Evolutionary conservation across 345 rosid species (phyloP), one percentile per base, ranked within the genome.

Genomic region (Punica granatum): DNA sequence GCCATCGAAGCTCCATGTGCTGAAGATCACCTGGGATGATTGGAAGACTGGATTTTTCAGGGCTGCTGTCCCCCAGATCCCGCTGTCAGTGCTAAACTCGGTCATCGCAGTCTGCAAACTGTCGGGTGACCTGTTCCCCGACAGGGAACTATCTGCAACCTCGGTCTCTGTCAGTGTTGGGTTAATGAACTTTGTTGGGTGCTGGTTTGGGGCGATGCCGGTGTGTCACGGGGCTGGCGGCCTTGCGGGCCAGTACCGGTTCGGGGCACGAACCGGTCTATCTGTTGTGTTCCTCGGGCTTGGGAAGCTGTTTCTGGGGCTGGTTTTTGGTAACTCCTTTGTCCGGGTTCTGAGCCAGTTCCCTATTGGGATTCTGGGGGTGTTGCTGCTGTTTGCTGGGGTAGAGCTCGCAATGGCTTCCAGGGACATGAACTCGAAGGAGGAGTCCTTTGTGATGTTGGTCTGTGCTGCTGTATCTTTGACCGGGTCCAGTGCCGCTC

Each of bases 131-230:
- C 72, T 92, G 80, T 92, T 92, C 19, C 91, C 86, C 0, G 90
- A 80, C 31, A 71, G 75, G 67, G 83, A 92, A 74, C 54, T 87
- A 26, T 92, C 96, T 1, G 98, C 89, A 0, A 78, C 92, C 0
- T 84, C 66, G 32, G 97, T 91, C 31, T 87, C 96, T 0, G 37
- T 89, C 3, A 88, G 92, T 25, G 97, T 89, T 41, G 97, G 97
- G 37, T 3, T 71, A 6, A 91, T 89, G 97, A 91, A 91, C 67
- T 77, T 91, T 35, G 81, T 87, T 1, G 96, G 97, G 0, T 91
- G 97, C 69, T 89, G 93, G 97, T 91, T 88, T 1, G 98, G 98
- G 2, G 98, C 98, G 0, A 92, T 92, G 98, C 96, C 98, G 1
- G 93, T 89, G 4, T 92, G 98, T 70, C 96, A 89, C 9, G 93